These are phyloP conservation scores for Lupinus albus DNA, from an alignment of 306 rosid species.

Conservation along the genomic window DNA sequence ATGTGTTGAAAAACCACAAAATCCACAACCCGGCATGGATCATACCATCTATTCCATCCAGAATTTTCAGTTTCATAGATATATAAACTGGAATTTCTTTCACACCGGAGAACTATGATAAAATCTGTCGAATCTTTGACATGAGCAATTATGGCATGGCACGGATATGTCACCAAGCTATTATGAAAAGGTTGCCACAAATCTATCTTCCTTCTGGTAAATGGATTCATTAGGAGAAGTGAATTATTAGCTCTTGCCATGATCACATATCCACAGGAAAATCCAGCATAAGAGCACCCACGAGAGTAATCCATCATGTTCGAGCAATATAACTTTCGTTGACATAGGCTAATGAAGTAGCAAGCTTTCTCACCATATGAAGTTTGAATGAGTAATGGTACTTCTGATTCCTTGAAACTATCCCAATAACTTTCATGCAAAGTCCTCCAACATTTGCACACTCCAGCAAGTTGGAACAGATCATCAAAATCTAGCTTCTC, in stretches of 20 bases:
- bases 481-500: constrained; percentile 28
- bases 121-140: constrained; percentile 19
- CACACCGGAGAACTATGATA: neutral
- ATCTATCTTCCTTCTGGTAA: constrained; percentile 5
- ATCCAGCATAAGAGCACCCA: constrained; percentile 2
- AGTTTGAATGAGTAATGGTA: constrained; percentile 30
- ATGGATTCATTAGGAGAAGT: constrained; percentile 28
- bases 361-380: neutral
- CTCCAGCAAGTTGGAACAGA: constrained; percentile 19
- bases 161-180: neutral
- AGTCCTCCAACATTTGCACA: neutral
- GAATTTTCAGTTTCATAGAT: constrained; percentile 26
- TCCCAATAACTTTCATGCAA: neutral
- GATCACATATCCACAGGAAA: constrained; percentile 28
- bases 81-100: neutral
- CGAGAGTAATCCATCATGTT: neutral
- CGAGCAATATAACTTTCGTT: neutral
- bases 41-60: neutral
- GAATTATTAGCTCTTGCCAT: neutral
- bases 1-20: neutral
- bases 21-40: neutral
- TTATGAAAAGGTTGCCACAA: neutral
- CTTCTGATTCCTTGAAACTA: constrained; percentile 22
- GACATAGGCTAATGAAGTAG: constrained; percentile 5
- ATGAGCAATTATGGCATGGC: constrained; percentile 4